Base-by-base conservation (phyloP, 2,329 filamentous ascomycete genomes). In the Sarocladiaceae sp. region DNA sequence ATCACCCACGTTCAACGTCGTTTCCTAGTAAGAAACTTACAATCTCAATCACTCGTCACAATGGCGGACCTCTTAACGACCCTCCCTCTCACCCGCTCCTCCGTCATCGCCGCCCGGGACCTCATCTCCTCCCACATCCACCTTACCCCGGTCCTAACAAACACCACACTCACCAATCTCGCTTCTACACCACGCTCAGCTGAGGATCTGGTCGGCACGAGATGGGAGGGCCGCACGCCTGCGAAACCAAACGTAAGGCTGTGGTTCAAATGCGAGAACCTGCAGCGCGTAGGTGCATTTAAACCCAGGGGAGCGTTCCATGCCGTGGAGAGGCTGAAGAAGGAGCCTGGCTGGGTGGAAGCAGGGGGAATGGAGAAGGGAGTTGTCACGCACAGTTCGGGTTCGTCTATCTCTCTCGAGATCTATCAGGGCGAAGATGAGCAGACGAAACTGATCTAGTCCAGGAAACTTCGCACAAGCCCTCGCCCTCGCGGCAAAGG, bases 191-290 rank as follows among this genome's bases (percentile, higher is more conserved):
- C 85, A 6, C 82, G 85, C 51, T 62, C 72, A 0, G 44, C 65
- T 2, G 67, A 70, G 3, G 70, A 74, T 4, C 68, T 85, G 1
- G 55, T 62, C 34, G 75, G 71, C 12, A 83, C 82, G 3, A 63
- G 68, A 51, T 82, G 74, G 68, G 61, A 75, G 53, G 75, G 73
- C 5, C 66, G 72, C 31, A 57, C 59, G n/a, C 74, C 82, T 0
- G 78, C 84, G 1, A 67, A 61, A 3, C 88, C 88, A 0, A 77
- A 67, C 41, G 68, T 95, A 31, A 73, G 80, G 11, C 72, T 97
- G 43, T 93, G 87, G 70, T 95, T 97, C 77, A 97, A 97, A 69
- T 94, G 88, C 64, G 91, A 97, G 71, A 96, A 96, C 63, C 70
- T 88, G 47, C 93, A 97, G 69, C 80, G 82, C 45, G 81, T 94